Evolutionary conservation across 495 filamentous ascomycete species (phyloP).

Genomic region (Penicillium riverlandense): DNA sequence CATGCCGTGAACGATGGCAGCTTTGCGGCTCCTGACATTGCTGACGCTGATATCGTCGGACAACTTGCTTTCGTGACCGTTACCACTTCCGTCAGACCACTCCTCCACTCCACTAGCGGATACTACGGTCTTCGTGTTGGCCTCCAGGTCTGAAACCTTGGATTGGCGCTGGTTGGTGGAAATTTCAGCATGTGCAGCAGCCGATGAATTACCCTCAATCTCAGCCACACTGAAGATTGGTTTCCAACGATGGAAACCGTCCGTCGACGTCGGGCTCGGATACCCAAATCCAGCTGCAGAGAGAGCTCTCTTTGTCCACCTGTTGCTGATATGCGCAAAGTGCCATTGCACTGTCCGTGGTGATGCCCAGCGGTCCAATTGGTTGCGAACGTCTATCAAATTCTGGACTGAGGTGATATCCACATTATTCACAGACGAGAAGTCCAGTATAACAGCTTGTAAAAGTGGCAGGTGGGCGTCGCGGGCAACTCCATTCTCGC

Average conservation of each 20-base stretch:
- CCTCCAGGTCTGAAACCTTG: slow-evolving; percentile 33
- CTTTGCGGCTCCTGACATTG: slow-evolving; percentile 39
- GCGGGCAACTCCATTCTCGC: slow-evolving; percentile 32
- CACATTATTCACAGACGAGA: slow-evolving; percentile 92
- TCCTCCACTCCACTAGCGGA: slow-evolving; percentile 2
- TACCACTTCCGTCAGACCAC: slow-evolving; percentile 15
- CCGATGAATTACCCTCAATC: slow-evolving; percentile 64
- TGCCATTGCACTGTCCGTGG: slow-evolving; percentile 93
- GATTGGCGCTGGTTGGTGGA: slow-evolving; percentile 52
- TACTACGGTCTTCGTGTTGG: slow-evolving; percentile 20
- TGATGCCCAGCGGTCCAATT: slow-evolving; percentile 79
- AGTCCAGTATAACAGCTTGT: slow-evolving; percentile 91
- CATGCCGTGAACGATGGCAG: slow-evolving; percentile 72
- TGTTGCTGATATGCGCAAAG: slow-evolving; percentile 88
- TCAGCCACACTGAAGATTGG: slow-evolving; percentile 93
- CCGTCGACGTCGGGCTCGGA: slow-evolving; percentile 55
- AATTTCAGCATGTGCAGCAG: slow-evolving; percentile 53
- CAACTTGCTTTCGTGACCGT: slow-evolving; percentile 32
- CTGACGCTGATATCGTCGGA: slow-evolving; percentile 38
- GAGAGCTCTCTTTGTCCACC: slow-evolving; percentile 95
- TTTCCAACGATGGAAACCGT: slow-evolving; percentile 69
- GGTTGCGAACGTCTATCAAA: slow-evolving; percentile 95
- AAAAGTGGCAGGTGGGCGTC: slow-evolving; percentile 61
- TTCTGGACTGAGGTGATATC: slow-evolving; percentile 93
- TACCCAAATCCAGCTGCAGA: slow-evolving; percentile 90